These are phyloP conservation scores for Aegilops bicornis DNA, from an alignment of 176 grass and related monocot species.

Conservation along the genomic window DNA sequence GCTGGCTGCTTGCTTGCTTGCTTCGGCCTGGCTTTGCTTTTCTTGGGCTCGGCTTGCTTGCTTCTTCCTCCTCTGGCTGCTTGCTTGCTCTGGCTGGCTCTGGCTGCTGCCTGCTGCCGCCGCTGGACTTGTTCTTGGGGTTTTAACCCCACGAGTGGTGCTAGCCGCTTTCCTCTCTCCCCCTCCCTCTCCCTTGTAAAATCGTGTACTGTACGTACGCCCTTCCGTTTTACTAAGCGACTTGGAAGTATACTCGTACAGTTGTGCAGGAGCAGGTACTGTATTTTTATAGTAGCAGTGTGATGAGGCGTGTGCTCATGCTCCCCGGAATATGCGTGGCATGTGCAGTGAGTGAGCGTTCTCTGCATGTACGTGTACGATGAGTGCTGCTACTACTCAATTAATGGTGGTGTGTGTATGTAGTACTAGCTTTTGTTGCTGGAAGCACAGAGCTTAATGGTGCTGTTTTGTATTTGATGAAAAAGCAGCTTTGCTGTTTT, in stretches of 20 bases:
- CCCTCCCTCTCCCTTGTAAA: not conserved
- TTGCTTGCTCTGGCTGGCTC: not conserved
- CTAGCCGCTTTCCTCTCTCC: not conserved
- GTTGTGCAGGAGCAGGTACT: not conserved
- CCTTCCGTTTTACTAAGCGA: not conserved
- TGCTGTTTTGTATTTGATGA: no score
- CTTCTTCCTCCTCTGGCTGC: not conserved
- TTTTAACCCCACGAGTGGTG: constrained; percentile 85
- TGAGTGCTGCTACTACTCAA: not conserved
- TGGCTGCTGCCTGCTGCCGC: not conserved
- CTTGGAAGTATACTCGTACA: constrained; percentile 10
- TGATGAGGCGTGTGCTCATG: not conserved
- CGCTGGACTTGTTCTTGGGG: constrained; percentile 54
- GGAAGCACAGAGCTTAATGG: no score
- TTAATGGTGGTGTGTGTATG: not conserved
- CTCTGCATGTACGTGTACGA: not conserved
- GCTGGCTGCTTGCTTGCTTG: constrained; percentile 11
- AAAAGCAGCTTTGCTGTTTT: no score
- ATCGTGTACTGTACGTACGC: not conserved
- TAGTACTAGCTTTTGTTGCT: no score
- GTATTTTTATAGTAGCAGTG: not conserved
- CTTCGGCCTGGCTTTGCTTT: not conserved
- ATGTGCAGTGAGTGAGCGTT: not conserved
- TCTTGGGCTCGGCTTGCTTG: not conserved
- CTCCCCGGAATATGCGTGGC: not conserved